phyloP scores from a whole-genome alignment of 1,284 basidiomycete species.

The Macrocystidia cucumis region DNA sequence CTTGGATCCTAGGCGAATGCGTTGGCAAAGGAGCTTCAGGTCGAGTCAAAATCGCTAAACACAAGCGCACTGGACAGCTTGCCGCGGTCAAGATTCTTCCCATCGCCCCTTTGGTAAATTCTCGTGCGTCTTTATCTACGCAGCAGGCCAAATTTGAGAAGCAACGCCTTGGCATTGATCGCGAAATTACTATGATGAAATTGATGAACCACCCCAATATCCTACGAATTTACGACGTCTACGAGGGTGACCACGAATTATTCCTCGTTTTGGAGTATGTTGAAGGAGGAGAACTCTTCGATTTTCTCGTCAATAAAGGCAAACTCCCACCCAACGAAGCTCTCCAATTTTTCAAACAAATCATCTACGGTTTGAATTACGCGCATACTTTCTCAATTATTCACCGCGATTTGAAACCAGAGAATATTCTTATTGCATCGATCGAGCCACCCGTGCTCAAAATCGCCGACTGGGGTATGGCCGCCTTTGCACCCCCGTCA shows the following conservation, averaged over 20 bases:
- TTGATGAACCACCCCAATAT: constrained; percentile 98
- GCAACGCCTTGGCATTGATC: constrained; percentile 87
- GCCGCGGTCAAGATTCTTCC: constrained; percentile 99
- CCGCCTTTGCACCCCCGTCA: constrained; percentile 78
- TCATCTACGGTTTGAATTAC: constrained; percentile 94
- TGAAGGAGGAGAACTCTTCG: constrained; percentile 96
- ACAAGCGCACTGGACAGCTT: constrained; percentile 83
- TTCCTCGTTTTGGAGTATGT: constrained; percentile 97
- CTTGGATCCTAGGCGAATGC: constrained; percentile 88
- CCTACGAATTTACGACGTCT: constrained; percentile 94
- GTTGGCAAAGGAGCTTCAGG: constrained; percentile 94
- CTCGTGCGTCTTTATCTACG: constrained; percentile 67
- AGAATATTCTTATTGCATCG: constrained; percentile 90
- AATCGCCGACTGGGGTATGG: constrained; percentile 99
- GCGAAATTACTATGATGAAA: constrained; percentile 99
- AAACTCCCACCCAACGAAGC: constrained; percentile 81
- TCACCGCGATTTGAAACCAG: constrained; percentile 97
- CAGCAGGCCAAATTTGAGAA: constrained; percentile 80
- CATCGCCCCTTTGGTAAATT: constrained; percentile 74
- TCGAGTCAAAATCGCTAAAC: constrained; percentile 92
- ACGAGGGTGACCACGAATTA: constrained; percentile 88
- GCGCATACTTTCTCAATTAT: constrained; percentile 99
- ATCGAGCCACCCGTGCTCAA: constrained; percentile 84
- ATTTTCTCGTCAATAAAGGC: constrained; percentile 90
- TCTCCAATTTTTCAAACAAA: constrained; percentile 93